Base-by-base conservation (phyloP, 2,329 filamentous ascomycete genomes). In the Fusarium sp. region DNA sequence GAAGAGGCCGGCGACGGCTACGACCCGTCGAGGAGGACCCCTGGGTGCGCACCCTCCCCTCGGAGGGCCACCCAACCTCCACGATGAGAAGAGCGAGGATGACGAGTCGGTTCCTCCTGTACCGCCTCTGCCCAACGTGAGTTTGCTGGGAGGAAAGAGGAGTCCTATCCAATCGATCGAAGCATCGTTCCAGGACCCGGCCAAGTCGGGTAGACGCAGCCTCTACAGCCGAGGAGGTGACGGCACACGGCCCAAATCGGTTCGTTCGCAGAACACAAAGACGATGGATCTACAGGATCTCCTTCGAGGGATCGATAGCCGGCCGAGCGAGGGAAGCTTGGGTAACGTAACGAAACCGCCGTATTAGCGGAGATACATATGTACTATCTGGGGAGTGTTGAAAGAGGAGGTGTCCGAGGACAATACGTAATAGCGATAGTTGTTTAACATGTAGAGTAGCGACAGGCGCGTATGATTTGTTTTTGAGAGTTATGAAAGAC, bases 81-180 rank as follows among this genome's bases (percentile, higher is more conserved):
- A 82, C 14, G 80, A 79, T 7, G 80, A 78, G 27, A 80, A 81
- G 12, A 78, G 78, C 4, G 80, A 78, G 15, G 80, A 80, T 6
- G 80, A 78, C 5, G 83, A 85, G 9, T 77, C 79, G 0, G 87
- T 90, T 9, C 89, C 89, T 4, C 89, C 89, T 0, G 89, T 91
- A 14, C 89, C 89, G 7, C 88, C 88, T 1, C 79, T 91, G 71
- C 89, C 88, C 15, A 82, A 81, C 63, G 73, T 83, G 20, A 80
- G 73, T 22, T 71, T 81, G 10, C 66, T 81, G 47, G 78, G 82
- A 20, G 76, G 77, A 62, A 81, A 79, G 72, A 78, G 78, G 58
- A 78, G 73, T 60, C 71, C 77, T 22, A 58, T 80, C 70, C 69
- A 79, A 62, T 67, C 75, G 64, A 65, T 70, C 59, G 72, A 81